These are phyloP conservation scores for Jamesozyma hellenica DNA, from an alignment of 805 yeast genomes.

Conservation along the genomic window DNA sequence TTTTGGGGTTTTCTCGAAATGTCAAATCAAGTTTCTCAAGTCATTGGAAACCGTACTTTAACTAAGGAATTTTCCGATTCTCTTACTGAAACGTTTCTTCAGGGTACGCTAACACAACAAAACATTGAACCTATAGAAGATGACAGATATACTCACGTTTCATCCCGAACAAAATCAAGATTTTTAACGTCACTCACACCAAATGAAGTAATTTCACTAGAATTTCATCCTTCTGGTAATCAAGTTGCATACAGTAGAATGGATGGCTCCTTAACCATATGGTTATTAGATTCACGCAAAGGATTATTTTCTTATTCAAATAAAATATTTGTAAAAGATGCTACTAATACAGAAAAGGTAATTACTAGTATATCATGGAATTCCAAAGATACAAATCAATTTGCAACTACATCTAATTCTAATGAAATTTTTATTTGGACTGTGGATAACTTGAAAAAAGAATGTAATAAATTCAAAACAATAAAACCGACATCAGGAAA, in stretches of 20 bases:
- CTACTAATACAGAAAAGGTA: slow-evolving; percentile 13
- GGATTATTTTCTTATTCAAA: slow-evolving; percentile 7
- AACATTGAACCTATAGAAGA: slow-evolving; percentile 14
- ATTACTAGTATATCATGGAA: slow-evolving; percentile 22
- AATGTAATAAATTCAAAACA: slow-evolving; percentile 13
- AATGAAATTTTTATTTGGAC: slow-evolving; percentile 19
- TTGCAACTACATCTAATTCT: slow-evolving; percentile 19
- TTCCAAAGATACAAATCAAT: slow-evolving; percentile 11
- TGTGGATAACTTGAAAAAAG: slow-evolving; percentile 8
- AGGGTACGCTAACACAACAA: slow-evolving; percentile 1
- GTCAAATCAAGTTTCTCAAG: neutral
- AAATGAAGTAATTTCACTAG: slow-evolving; percentile 18
- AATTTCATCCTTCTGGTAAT: slow-evolving; percentile 22
- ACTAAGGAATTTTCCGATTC: slow-evolving; percentile 1
- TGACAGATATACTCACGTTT: slow-evolving; percentile 14
- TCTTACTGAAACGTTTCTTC: slow-evolving; percentile 2
- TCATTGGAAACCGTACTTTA: slow-evolving; percentile 1
- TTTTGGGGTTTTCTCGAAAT: too few relatives aligned
- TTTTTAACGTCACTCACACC: slow-evolving; percentile 11
- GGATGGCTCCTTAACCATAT: slow-evolving; percentile 26
- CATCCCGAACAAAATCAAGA: slow-evolving; percentile 16
- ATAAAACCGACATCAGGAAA: slow-evolving; percentile 7
- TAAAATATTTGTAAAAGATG: slow-evolving; percentile 11
- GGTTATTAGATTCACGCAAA: slow-evolving; percentile 7
- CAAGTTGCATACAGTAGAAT: slow-evolving; percentile 22